A percentile compares a stretch with the other conserved stretches of the same genome.
Evolutionary conservation across 108 stramenopile genomes (phyloP).

Genomic region (Stephanodiscus minutulus): DNA sequence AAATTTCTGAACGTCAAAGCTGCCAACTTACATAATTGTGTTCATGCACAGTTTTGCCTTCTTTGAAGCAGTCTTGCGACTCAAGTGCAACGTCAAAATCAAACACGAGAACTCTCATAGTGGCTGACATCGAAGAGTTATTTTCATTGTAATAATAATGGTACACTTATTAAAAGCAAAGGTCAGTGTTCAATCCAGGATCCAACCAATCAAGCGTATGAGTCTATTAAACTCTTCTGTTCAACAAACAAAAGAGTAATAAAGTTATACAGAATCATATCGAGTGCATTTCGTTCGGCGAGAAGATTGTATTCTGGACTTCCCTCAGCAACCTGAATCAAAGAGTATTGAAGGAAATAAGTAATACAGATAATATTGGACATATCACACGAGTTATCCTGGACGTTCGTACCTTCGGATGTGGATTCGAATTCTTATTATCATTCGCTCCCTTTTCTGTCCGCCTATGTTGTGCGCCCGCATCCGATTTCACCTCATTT

Average conservation of each 20-base stretch:
- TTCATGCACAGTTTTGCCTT: no score
- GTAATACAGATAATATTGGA: slow-evolving; percentile 3
- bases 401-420: slow-evolving; percentile 5
- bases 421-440: slow-evolving; percentile 10
- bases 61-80: no score
- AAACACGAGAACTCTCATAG: no score
- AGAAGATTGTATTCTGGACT: slow-evolving; percentile 19
- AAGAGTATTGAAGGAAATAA: slow-evolving; percentile 1
- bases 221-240: slow-evolving; percentile 18
- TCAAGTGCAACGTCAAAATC: no score
- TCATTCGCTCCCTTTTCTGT: neutral
- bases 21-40: no score
- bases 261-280: slow-evolving; percentile 16
- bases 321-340: neutral
- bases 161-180: no score
- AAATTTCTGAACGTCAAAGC: no score
- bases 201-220: slow-evolving; percentile 1
- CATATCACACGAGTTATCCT: neutral
- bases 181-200: no score
- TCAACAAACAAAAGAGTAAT: slow-evolving; percentile 18
- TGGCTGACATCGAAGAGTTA: no score
- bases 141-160: no score
- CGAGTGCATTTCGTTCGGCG: slow-evolving; percentile 20
- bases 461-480: neutral
- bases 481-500: neutral